phyloP scores from a whole-genome alignment of 2,329 filamentous ascomycete species.

The Ploettnerulaceae sp. region DNA sequence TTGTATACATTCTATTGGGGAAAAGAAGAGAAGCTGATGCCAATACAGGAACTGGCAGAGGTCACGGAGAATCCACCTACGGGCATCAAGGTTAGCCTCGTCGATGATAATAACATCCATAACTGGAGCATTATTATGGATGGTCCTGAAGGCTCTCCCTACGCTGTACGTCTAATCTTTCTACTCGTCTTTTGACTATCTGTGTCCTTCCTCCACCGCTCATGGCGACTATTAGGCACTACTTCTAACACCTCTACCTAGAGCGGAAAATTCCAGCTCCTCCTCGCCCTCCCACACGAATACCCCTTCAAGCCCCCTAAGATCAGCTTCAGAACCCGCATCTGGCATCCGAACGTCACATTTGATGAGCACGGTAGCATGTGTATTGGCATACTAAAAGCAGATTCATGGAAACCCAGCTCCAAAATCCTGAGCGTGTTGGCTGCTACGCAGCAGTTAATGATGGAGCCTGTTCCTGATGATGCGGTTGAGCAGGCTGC shows the following conservation, averaged over 20 bases:
- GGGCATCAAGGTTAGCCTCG: conserved; percentile 52
- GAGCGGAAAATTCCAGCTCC: conserved; percentile 63
- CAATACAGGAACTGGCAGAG: conserved; percentile 54
- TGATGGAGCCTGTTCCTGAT: conserved; percentile 64
- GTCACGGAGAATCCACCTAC: conserved; percentile 49
- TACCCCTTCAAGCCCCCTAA: conserved; percentile 72
- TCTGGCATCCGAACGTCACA: conserved; percentile 72
- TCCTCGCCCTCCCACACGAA: conserved; percentile 61
- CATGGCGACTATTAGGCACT: too few species aligned
- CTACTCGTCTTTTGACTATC: background rate
- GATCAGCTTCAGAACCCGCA: conserved; percentile 65
- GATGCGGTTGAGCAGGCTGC: conserved; percentile 66
- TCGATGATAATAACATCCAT: conserved; percentile 60
- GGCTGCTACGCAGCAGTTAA: conserved; percentile 57
- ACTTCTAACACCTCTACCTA: conserved; percentile 11
- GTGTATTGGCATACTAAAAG: conserved; percentile 67
- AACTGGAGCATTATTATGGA: conserved; percentile 65
- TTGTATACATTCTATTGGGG: background rate
- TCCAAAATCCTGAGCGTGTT: conserved; percentile 63
- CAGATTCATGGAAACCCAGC: conserved; percentile 69
- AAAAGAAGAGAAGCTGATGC: background rate
- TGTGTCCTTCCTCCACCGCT: too few species aligned
- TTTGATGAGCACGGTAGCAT: conserved; percentile 71
- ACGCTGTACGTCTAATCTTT: conserved; percentile 47
- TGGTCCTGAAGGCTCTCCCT: conserved; percentile 59